A percentile compares a stretch with the other conserved stretches of the same genome.
phyloP scores from a whole-genome alignment of 2,329 filamentous ascomycete species.

The Ophiostoma novo-ulmi region DNA sequence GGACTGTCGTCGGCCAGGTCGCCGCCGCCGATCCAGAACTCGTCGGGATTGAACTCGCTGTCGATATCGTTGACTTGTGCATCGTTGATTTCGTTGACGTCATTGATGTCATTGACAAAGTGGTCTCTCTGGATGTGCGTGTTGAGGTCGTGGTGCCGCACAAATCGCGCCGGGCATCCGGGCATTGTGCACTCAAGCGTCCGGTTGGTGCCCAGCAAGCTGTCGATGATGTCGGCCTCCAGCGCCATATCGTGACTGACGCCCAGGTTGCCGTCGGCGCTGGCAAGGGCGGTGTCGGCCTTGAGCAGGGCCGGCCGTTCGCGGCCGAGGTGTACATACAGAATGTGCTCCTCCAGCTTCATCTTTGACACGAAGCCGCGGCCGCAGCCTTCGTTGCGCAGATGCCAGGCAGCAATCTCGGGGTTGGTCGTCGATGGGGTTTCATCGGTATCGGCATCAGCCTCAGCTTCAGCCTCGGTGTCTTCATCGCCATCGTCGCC shows the following conservation, averaged over 20 bases:
- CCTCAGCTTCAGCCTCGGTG: not conserved
- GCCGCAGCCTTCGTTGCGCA: constrained; percentile 62
- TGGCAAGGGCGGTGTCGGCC: constrained; percentile 11
- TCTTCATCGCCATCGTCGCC: not conserved
- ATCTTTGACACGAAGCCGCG: constrained; percentile 71
- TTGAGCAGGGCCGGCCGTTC: constrained; percentile 38
- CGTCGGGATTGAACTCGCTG: constrained; percentile 17
- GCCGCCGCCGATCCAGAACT: constrained; percentile 25
- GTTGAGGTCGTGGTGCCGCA: constrained; percentile 48
- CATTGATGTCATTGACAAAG: not conserved
- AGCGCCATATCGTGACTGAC: constrained; percentile 20
- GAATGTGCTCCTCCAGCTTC: constrained; percentile 76
- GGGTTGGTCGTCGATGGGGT: constrained; percentile 39
- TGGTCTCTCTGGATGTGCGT: constrained; percentile 31
- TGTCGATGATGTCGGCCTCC: constrained; percentile 31
- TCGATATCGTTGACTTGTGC: not conserved
- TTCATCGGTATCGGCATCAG: not conserved
- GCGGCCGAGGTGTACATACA: constrained; percentile 69
- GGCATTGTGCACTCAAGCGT: constrained; percentile 41
- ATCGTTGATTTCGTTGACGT: constrained; percentile 2
- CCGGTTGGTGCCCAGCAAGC: constrained; percentile 36
- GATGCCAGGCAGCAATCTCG: constrained; percentile 58
- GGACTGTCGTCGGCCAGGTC: constrained; percentile 2
- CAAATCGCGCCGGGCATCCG: constrained; percentile 45
- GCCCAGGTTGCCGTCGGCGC: not conserved